Base-by-base conservation (phyloP, 495 filamentous ascomycete species). In the Aspergillus baeticus region DNA sequence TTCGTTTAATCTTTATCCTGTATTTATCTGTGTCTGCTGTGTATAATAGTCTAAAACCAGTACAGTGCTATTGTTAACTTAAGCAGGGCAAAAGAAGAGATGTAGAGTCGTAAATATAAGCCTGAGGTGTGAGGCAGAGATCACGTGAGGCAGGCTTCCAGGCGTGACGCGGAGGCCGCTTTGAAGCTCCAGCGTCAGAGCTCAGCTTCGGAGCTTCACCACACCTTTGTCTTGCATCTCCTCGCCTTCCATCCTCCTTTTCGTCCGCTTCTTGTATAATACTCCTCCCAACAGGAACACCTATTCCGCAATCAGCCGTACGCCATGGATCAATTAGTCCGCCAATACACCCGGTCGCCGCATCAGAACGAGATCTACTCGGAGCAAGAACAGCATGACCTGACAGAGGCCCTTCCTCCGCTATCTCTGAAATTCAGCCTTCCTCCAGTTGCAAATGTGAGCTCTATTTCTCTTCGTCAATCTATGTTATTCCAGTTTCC, bases 261-360 rank as follows among this genome's bases (percentile, higher is more conserved):
- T 44, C 41, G 20, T 45, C 49, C n/a, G 10, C 18, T 31, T 14
- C 4, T 13, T 58, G 34, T 53, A 53, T 17, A 47, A 20, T 41
- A 51, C 21, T 14, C 21, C 10, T 35, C 7, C 14, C 39, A 33
- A 44, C 36, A 50, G 45, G 45, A 53, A 59, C 36, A 20, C 20
- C 37, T 46, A 50, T 31, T 61, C 48, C 37, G 35, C 29, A 38
- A 21, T 14, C 45, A 50, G 36, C 21, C 47, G 57, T 54, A 54
- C 74, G 81, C 60, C 57, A 98, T 98, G 94, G 92, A 98, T 75
- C 84, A 91, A 63, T 82, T 98, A 70, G 89, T 98, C 45, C 85
- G 92, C 62, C 88, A 86, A 69, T 98, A 98, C 80, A 87, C 84
- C 72, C 85, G 83, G 55, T 81, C 90, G 63, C 78, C 83, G 33